Percentiles rank a stretch among this genome's conserved stretches.
Conservation (phyloP, 805 yeast species). For the Saturnispora dispora region DNA sequence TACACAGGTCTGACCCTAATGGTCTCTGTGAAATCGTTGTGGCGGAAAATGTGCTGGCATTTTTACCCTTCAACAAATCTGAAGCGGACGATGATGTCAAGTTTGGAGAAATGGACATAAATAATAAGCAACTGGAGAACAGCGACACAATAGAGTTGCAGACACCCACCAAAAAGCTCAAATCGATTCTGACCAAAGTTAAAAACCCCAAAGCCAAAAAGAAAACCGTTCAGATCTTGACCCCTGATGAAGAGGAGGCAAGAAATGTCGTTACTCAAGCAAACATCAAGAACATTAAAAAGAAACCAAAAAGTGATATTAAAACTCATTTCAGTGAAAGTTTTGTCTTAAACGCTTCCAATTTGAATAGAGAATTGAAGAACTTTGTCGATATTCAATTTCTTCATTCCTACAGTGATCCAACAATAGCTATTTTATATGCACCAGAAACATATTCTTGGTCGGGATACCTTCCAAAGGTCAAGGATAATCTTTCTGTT, state of each 20-base stretch:
- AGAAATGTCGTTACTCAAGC: not conserved
- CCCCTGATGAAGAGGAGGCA: conserved; percentile 5
- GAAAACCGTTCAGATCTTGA: not conserved
- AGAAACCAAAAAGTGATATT: conserved; percentile 4
- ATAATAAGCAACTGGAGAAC: not conserved
- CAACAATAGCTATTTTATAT: conserved; percentile 43
- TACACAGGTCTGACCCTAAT: conserved; percentile 54
- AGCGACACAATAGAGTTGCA: not conserved
- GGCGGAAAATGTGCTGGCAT: conserved; percentile 59
- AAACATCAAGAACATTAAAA: conserved; percentile 1
- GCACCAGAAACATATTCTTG: conserved; percentile 41
- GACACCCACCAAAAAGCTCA: conserved; percentile 4
- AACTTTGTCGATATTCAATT: conserved; percentile 67
- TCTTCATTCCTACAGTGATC: conserved; percentile 66
- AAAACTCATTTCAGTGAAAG: conserved; percentile 37
- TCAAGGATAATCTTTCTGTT: conserved; percentile 53
- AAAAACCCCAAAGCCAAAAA: conserved; percentile 3
- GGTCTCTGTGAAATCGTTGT: conserved; percentile 46
- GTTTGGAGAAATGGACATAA: conserved; percentile 12
- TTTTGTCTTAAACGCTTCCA: conserved; percentile 46
- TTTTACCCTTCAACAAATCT: conserved; percentile 51
- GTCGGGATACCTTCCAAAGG: conserved; percentile 62
- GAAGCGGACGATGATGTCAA: conserved; percentile 35
- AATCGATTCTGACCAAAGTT: conserved; percentile 1
- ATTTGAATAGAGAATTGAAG: conserved; percentile 46